Evolutionary conservation across 306 rosid genomes (phyloP).

Genomic region (Quercus alba): DNA sequence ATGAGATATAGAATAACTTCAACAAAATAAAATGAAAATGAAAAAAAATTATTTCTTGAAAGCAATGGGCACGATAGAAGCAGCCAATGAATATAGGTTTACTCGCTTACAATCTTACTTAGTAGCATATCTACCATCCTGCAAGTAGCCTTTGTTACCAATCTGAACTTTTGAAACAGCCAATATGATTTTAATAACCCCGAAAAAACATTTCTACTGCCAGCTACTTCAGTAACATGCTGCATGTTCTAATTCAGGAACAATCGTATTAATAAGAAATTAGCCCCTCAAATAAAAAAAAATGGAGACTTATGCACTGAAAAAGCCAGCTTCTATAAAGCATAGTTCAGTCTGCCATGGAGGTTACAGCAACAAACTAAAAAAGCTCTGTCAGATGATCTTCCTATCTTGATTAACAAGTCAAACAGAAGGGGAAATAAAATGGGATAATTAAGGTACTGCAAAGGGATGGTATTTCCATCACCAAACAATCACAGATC

Average conservation of each 20-base stretch:
- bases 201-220: background rate
- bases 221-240: background rate
- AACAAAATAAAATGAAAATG: background rate
- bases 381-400: background rate
- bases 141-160: background rate
- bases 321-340: background rate
- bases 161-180: background rate
- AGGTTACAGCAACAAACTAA: background rate
- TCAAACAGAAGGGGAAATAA: background rate
- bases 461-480: background rate
- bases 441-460: background rate
- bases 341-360: background rate
- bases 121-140: background rate
- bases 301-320: background rate
- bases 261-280: background rate
- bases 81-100: background rate
- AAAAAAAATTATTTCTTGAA: background rate
- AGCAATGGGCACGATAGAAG: background rate
- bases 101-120: background rate
- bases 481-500: background rate
- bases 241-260: background rate
- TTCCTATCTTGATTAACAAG: background rate
- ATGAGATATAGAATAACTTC: background rate
- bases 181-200: background rate
- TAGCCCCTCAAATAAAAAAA: background rate